Conservation (phyloP, 1,284 basidiomycete species). For the Irpex sp. region DNA sequence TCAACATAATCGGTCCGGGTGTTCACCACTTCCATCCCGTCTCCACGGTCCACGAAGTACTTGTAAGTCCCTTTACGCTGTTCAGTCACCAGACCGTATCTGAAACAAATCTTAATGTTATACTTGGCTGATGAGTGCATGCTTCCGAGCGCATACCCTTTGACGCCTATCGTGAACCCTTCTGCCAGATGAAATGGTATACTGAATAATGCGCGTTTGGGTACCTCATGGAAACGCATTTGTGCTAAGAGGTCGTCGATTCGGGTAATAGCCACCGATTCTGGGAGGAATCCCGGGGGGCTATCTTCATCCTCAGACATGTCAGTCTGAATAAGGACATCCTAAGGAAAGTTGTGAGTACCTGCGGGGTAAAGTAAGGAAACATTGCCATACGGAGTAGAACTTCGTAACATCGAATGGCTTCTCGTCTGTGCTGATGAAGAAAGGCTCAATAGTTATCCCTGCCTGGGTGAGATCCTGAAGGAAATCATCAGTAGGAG, state of each 20-base stretch:
- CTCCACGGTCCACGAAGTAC: slow-evolving; percentile 78
- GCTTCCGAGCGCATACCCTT: slow-evolving; percentile 58
- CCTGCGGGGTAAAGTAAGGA: not conserved
- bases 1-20: slow-evolving; percentile 75
- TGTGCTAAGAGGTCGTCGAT: slow-evolving; percentile 80
- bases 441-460: slow-evolving; percentile 87
- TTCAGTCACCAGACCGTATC: slow-evolving; percentile 83
- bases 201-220: slow-evolving; percentile 86
- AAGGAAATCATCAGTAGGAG: slow-evolving; percentile 4
- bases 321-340: slow-evolving; percentile 56
- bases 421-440: slow-evolving; percentile 73
- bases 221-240: slow-evolving; percentile 81
- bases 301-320: slow-evolving; percentile 44
- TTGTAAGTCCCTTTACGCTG: slow-evolving; percentile 80
- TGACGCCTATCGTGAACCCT: slow-evolving; percentile 84
- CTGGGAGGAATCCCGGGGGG: slow-evolving; percentile 50
- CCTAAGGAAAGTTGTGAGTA: slow-evolving; percentile 32
- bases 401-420: slow-evolving; percentile 77
- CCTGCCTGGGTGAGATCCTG: slow-evolving; percentile 84
- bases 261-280: slow-evolving; percentile 66
- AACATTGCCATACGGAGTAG: slow-evolving; percentile 62
- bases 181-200: slow-evolving; percentile 80
- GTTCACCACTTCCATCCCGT: slow-evolving; percentile 71
- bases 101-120: slow-evolving; percentile 28
- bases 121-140: not conserved